Evolutionary conservation across 371 early-diverging fungal genomes (phyloP), one percentile per base, ranked within the genome.

Genomic region (Chytridium lagenaria): DNA sequence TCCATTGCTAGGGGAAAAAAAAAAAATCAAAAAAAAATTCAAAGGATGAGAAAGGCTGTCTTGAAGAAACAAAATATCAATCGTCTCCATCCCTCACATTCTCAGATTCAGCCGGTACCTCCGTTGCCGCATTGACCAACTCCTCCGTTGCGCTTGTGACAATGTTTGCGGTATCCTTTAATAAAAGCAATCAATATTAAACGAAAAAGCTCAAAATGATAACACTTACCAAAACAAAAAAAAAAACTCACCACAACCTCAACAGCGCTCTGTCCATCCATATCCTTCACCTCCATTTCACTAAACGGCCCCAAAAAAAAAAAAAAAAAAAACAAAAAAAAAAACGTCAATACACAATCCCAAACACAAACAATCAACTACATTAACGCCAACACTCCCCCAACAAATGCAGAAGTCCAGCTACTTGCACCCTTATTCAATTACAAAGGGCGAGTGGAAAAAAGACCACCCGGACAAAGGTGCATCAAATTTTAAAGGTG

Each of bases 241-340:
- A 44, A 44, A 44, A 44, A 7, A 44, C 44, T 44, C 44, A 44
- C 44, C 7, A 7, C 44, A 7, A 44, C 44, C 57, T 10, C 57
- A 7, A 55, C 10, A 16, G 7, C 57, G 26, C 10, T 30, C 30
- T 55, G 57, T 7, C 30, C 30, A 19, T 55, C 44, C 44, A 19
- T 19, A 31, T 61, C 61, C 61, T 61, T 61, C 34, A 61, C 37
- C 36, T 61, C 61, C 16, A 61, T 28, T 12, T 61, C 61, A 26
- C 57, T 55, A 15, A 7, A 55, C 26, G 57, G 26, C 10, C 5
- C 57, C 30, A 23, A 19, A 26, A 55, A 23, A 55, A 55, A 19
- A 23, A 55, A 10, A 23, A 19, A 5, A 26, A 30, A 55, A 26
- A 30, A 10, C 7, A 19, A 44, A 44, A 44, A 44, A 44, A 44